Conservation (phyloP, 331 rosid species). For the Malus hybrid region DNA sequence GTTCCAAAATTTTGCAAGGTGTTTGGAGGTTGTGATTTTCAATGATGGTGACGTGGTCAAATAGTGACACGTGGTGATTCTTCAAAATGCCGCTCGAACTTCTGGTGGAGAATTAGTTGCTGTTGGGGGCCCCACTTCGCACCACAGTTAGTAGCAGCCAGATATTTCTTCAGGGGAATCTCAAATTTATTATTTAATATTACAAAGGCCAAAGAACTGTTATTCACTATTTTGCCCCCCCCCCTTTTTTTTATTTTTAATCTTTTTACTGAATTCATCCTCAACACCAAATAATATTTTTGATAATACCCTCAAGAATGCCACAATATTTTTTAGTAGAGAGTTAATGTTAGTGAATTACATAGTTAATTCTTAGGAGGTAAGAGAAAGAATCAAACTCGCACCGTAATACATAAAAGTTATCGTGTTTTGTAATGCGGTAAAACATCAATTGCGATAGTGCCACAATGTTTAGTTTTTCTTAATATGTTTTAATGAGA, state of each 20-base stretch:
- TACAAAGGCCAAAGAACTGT: neutral
- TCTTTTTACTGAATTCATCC: neutral
- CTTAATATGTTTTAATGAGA: no score
- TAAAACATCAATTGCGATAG: no score
- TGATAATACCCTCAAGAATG: no score
- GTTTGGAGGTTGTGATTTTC: neutral
- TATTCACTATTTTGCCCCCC: neutral
- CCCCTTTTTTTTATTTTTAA: neutral
- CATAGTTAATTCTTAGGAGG: no score
- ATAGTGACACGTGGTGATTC: neutral
- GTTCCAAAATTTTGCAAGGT: neutral
- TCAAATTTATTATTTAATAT: neutral
- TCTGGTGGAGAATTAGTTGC: conserved; percentile 16
- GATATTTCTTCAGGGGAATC: conserved; percentile 18
- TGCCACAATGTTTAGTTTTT: no score
- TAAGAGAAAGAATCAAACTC: no score
- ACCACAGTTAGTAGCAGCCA: conserved; percentile 5
- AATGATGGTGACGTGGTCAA: neutral
- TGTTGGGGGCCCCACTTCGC: neutral
- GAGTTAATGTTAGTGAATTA: no score
- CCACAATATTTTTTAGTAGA: no score
- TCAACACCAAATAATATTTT: neutral
- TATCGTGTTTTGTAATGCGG: no score
- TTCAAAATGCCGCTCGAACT: neutral
- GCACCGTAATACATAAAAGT: no score